Percentiles rank a stretch among this genome's conserved stretches.
phyloP scores from a whole-genome alignment of 192 early-diverging fungal genomes.

The Coemansia biformis region DNA sequence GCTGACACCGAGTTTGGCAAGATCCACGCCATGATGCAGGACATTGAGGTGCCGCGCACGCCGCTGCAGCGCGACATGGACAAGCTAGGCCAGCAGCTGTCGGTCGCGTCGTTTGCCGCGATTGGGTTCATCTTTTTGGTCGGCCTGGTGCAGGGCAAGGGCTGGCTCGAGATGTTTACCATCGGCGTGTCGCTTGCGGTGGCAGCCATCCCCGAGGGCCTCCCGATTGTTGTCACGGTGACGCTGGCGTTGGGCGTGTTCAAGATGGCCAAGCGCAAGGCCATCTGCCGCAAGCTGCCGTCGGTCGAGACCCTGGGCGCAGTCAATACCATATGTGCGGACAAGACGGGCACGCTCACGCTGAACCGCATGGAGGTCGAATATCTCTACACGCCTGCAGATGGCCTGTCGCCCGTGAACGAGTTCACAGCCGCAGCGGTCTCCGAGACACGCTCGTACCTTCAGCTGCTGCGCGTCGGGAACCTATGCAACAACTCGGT shows the following conservation, averaged over 20 bases:
- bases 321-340: conserved; percentile 92
- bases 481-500: conserved; percentile 90
- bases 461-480: conserved; percentile 55
- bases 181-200: conserved; percentile 87
- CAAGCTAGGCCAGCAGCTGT: conserved; percentile 59
- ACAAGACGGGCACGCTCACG: conserved; percentile 95
- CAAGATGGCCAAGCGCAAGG: conserved; percentile 84
- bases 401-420: conserved; percentile 43
- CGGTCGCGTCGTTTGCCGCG: conserved; percentile 74
- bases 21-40: conserved; percentile 91
- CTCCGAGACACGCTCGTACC: conserved; percentile 31
- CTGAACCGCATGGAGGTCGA: conserved; percentile 93
- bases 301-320: conserved; percentile 91
- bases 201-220: conserved; percentile 96
- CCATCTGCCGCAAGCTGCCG: conserved; percentile 92
- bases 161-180: conserved; percentile 93
- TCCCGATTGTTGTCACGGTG: conserved; percentile 95
- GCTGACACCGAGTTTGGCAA: conserved; percentile 90
- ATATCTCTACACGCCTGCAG: conserved; percentile 64
- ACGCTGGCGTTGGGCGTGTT: conserved; percentile 89
- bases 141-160: conserved; percentile 82
- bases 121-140: conserved; percentile 72
- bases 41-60: conserved; percentile 84
- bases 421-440: conserved; percentile 9
- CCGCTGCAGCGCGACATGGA: conserved; percentile 94